Base-by-base conservation (phyloP, 2,329 filamentous ascomycete species). In the Colletotrichum chrysophilum region DNA sequence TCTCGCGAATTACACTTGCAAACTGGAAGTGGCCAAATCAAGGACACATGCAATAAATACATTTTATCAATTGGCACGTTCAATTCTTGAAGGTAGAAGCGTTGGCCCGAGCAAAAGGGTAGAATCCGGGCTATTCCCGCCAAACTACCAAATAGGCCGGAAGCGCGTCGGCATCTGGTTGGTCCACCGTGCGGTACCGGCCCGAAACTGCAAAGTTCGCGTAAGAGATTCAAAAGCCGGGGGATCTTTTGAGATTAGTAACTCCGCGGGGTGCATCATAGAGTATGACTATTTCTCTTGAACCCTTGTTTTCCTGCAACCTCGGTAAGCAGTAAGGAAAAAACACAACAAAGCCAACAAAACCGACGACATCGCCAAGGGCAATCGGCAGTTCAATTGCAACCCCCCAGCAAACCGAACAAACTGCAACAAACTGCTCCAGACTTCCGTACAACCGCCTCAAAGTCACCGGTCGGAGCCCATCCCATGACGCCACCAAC, bases 161-260 rank as follows among this genome's bases (percentile, higher is more conserved):
- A n/a, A 58, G 28, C 32, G 14, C 18, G 30, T 74, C 71, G 71
- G 72, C 72, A 62, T 21, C 26, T 75, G 70, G 64, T 68, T 73
- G 43, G 69, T 66, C 56, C 43, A 62, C 62, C 73, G 64, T 26
- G 56, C 73, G 70, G 69, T 65, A 73, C 73, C 73, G 73, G 70
- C n/a, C 28, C 26, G 16, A 64, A 30, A 75, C 58, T 24, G n/a
- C 24, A 56, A 30, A 24, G 43, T 61, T 52, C 56, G 55, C 56
- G 34, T 48, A 28, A 56, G 24, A 18, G 26, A 32, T 18, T 43
- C 16, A 69, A 70, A 48, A 16, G 55, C 55, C 65, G 65, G 48
- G 65, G 30, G 43, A 48, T 48, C 43, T 38, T 26, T n/a, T 48
- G 52, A 58, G 52, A 68, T 60, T 52, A 68, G 52, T 68, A 68